Percentiles rank a stretch among this genome's conserved stretches.
Conservation (phyloP, 768 basidiomycete species). For the Mycena olivaceomarginata region DNA sequence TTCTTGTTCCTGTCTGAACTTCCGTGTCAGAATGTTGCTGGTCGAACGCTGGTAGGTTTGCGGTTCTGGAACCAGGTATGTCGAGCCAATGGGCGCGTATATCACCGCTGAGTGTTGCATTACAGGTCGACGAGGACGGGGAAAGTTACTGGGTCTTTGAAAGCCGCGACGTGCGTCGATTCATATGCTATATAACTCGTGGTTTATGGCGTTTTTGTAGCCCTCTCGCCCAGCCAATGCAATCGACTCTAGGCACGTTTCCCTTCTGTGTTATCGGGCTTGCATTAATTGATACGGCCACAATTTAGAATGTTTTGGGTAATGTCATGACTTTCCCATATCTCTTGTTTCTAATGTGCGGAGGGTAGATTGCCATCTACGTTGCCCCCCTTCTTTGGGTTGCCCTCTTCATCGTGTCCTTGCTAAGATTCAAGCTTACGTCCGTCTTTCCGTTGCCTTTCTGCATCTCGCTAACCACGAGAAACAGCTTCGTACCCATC, state of each 20-base stretch:
- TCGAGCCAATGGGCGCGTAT: not conserved
- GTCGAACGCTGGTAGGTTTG: constrained; percentile 94
- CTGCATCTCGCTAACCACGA: constrained; percentile 30
- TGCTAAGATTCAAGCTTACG: constrained; percentile 93
- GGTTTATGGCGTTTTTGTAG: constrained; percentile 60
- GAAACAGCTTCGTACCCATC: constrained; percentile 91
- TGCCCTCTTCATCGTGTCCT: constrained; percentile 89
- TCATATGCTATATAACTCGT: not conserved
- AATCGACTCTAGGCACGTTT: constrained; percentile 86
- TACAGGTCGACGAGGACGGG: constrained; percentile 95
- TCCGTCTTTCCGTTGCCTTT: constrained; percentile 62
- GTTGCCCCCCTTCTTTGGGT: constrained; percentile 93
- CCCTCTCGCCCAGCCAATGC: constrained; percentile 93
- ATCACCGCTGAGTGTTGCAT: constrained; percentile 8
- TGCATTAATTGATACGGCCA: constrained; percentile 3
- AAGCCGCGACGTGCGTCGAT: constrained; percentile 88
- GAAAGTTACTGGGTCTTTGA: constrained; percentile 99
- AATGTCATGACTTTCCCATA: constrained; percentile 34
- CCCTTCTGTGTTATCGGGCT: constrained; percentile 4
- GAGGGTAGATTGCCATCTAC: constrained; percentile 87
- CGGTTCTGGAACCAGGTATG: constrained; percentile 97
- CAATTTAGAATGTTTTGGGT: constrained; percentile 93
- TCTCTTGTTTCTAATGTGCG: constrained; percentile 12
- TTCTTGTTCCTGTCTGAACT: constrained; percentile 23
- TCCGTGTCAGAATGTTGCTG: constrained; percentile 87